These are phyloP conservation scores for Calonectria hawksworthii DNA, from an alignment of 2,329 filamentous ascomycete genomes.

Conservation along the genomic window DNA sequence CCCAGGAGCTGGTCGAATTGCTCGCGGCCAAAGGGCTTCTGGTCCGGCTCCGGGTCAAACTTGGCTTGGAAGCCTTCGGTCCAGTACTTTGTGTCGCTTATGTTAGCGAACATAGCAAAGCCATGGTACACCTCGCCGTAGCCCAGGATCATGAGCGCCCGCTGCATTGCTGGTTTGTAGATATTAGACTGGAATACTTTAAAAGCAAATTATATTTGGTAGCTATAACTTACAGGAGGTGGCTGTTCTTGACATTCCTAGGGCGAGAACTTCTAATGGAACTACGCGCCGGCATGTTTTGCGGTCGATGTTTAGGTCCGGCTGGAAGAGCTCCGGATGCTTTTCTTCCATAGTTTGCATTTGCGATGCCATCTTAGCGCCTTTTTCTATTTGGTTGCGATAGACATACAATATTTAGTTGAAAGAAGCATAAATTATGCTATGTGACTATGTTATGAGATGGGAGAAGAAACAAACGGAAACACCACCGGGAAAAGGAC, in stretches of 20 bases:
- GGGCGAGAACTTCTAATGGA: constrained; percentile 23
- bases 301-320: constrained; percentile 22
- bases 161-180: constrained; percentile 12
- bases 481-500: not conserved
- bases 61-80: constrained; percentile 12
- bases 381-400: not conserved
- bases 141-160: constrained; percentile 26
- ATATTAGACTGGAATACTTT: not conserved
- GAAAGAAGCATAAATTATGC: not conserved
- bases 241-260: constrained; percentile 19
- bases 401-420: no score
- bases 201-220: no score
- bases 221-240: constrained; percentile 13
- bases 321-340: constrained; percentile 22
- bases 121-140: constrained; percentile 30
- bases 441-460: not conserved
- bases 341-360: constrained; percentile 21
- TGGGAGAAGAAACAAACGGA: not conserved
- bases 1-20: constrained; percentile 32
- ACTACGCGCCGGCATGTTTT: constrained; percentile 14
- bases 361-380: not conserved
- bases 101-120: constrained; percentile 25
- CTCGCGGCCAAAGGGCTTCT: constrained; percentile 3
- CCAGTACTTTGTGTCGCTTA: constrained; percentile 19
- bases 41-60: constrained; percentile 4